Evolutionary conservation across 306 rosid genomes (phyloP).

Genomic region (Rubus parviflorus): DNA sequence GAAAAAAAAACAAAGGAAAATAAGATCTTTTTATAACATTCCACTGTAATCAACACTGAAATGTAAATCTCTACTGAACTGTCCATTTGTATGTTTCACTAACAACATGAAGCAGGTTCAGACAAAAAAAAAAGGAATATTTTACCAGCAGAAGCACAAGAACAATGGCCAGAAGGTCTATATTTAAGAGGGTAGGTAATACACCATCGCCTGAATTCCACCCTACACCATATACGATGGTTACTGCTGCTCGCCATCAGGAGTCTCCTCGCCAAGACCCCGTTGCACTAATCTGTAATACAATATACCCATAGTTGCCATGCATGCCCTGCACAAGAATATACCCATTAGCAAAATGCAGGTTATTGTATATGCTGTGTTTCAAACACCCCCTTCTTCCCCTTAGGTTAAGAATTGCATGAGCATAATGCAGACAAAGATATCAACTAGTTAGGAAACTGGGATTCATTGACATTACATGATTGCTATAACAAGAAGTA

Average conservation of each 20-base stretch:
- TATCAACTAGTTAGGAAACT: conserved; percentile 8
- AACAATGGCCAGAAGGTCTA: conserved; percentile 32
- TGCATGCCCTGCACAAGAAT: conserved; percentile 83
- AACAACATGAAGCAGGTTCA: conserved; percentile 29
- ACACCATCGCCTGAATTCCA: conserved; percentile 28
- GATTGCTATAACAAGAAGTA: conserved; percentile 88
- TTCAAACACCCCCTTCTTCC: background rate
- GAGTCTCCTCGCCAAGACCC: conserved; percentile 62
- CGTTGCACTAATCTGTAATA: conserved; percentile 94
- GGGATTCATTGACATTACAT: conserved; percentile 50
- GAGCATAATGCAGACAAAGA: background rate
- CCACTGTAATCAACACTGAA: conserved; percentile 32
- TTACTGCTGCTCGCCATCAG: conserved; percentile 55
- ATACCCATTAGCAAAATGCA: conserved; percentile 26
- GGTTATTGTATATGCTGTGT: background rate
- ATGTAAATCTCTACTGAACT: conserved; percentile 44
- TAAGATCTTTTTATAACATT: conserved; percentile 34
- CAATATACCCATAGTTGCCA: conserved; percentile 99
- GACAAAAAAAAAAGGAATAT: conserved; percentile 34
- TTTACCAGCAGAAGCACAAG: conserved; percentile 37
- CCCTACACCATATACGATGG: conserved; percentile 12
- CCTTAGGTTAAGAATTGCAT: background rate
- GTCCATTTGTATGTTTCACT: conserved; percentile 35
- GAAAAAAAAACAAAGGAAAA: conserved; percentile 10
- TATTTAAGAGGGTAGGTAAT: conserved; percentile 28